phyloP scores from a whole-genome alignment of 73 alveolate species.

The Symbiodinium pilosum region DNA sequence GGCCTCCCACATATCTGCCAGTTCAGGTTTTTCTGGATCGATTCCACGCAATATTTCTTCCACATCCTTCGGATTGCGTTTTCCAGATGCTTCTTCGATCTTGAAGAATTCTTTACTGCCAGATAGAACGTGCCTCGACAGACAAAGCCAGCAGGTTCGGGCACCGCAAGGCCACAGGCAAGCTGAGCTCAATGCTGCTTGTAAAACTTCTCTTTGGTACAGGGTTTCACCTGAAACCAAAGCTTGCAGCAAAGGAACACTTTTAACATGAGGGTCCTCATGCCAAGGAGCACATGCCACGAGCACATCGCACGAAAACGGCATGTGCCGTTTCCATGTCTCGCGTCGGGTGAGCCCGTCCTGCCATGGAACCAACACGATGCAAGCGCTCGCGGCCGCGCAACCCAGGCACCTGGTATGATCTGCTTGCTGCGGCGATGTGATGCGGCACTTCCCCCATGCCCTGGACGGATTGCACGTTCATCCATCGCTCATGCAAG shows the following conservation, averaged over 20 bases:
- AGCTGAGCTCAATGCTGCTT: not conserved
- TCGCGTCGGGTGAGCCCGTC: not conserved
- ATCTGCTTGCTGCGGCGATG: not conserved
- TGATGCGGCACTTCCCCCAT: no score
- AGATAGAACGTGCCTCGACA: constrained; percentile 16
- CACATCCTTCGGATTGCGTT: not conserved
- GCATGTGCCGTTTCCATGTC: not conserved
- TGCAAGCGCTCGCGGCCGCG: no score
- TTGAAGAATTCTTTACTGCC: constrained; percentile 24
- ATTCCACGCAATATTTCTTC: not conserved
- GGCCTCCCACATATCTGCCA: constrained; percentile 77
- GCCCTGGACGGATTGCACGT: no score
- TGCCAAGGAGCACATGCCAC: not conserved
- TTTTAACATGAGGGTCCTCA: no score
- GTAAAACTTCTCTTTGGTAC: not conserved
- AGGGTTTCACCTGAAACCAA: not conserved
- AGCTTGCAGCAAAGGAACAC: no score
- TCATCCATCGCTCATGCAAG: no score
- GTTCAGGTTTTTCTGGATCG: constrained; percentile 26
- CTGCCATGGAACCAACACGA: no score
- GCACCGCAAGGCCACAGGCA: not conserved
- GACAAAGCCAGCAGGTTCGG: not conserved
- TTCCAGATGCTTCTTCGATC: constrained; percentile 34
- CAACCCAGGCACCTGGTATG: no score
- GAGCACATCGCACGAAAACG: not conserved